Percentiles rank a stretch among this genome's conserved stretches.
Conservation (phyloP, 208 protist species). For the Acanthamoeba triangularis region DNA sequence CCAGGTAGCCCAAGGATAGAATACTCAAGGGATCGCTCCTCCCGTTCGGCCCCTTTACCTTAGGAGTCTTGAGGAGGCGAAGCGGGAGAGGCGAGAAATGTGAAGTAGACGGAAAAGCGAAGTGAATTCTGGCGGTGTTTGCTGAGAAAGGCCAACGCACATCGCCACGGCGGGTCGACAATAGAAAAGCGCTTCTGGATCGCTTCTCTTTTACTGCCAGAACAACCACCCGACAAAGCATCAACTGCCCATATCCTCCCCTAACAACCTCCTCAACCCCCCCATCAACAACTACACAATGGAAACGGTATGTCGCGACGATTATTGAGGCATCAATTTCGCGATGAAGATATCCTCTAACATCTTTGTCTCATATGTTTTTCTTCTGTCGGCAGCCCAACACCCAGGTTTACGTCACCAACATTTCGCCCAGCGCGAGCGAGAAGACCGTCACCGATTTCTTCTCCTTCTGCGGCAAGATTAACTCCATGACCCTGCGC, state of each 20-base stretch:
- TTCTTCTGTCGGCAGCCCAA: background rate
- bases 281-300: background rate
- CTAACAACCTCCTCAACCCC: background rate
- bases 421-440: constrained; percentile 81
- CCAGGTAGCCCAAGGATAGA: no score
- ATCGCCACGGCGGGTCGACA: background rate
- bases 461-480: constrained; percentile 86
- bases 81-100: background rate
- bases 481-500: constrained; percentile 79
- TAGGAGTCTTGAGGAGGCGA: background rate
- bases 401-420: constrained; percentile 73
- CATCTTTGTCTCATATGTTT: background rate
- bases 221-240: background rate
- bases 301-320: background rate
- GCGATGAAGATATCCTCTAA: no score
- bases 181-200: background rate
- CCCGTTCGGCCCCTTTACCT: no score
- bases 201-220: background rate
- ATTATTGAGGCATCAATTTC: background rate
- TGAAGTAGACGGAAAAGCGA: background rate
- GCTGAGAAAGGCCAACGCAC: background rate
- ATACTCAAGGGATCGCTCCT: no score
- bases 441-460: constrained; percentile 84
- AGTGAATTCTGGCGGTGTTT: background rate
- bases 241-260: background rate